A percentile compares a stretch with the other conserved stretches of the same genome.
phyloP scores from a whole-genome alignment of 1,284 basidiomycete genomes.

The Bondarzewia mesenterica region DNA sequence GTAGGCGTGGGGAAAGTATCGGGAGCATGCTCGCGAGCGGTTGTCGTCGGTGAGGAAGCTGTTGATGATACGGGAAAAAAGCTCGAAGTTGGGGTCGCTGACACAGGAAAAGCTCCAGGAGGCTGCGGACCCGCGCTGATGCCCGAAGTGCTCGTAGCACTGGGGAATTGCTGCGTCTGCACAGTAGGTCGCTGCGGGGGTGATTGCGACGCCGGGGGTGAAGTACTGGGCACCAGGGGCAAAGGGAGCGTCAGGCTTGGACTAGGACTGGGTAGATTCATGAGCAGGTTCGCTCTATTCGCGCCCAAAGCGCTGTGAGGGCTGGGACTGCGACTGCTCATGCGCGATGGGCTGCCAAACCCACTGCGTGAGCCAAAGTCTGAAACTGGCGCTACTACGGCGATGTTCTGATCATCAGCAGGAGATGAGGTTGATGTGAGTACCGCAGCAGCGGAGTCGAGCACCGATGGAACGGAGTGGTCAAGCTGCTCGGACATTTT shows the following conservation, averaged over 20 bases:
- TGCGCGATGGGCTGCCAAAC: conserved; percentile 54
- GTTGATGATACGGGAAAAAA: conserved; percentile 31
- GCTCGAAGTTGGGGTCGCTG: conserved; percentile 42
- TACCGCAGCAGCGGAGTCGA: conserved; percentile 64
- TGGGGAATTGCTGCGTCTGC: conserved; percentile 12
- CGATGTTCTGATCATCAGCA: conserved; percentile 35
- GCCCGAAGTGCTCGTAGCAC: conserved; percentile 9
- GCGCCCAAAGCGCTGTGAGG: conserved; percentile 19
- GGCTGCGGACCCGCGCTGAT: conserved; percentile 7
- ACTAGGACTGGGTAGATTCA: neutral
- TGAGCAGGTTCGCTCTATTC: neutral
- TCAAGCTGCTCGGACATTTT: conserved; percentile 66
- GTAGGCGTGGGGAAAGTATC: conserved; percentile 14
- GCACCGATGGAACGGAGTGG: conserved; percentile 64
- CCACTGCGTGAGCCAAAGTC: conserved; percentile 37
- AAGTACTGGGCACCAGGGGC: neutral
- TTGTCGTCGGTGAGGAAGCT: conserved; percentile 32
- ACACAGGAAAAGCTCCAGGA: conserved; percentile 14
- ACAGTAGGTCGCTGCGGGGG: conserved; percentile 18
- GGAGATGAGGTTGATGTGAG: conserved; percentile 40
- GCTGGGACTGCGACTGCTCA: conserved; percentile 55
- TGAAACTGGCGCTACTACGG: conserved; percentile 48
- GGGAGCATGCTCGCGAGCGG: conserved; percentile 19
- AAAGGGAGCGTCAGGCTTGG: neutral
- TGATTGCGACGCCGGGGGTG: conserved; percentile 7